phyloP scores from a whole-genome alignment of 2,329 filamentous ascomycete species.

The Colletotrichum chrysophilum region DNA sequence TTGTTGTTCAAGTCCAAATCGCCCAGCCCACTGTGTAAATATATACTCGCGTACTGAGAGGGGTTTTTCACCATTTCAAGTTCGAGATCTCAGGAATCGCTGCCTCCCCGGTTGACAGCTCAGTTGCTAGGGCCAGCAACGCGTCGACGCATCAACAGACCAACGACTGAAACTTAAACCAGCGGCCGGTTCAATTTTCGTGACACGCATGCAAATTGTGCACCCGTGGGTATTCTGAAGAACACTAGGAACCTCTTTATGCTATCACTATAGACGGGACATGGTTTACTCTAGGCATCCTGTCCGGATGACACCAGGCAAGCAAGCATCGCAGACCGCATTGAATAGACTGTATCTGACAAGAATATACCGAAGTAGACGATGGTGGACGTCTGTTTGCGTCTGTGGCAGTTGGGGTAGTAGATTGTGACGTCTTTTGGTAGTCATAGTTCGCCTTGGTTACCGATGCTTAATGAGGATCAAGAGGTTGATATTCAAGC shows the following conservation, averaged over 20 bases:
- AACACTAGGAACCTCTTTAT: neutral
- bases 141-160: neutral
- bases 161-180: neutral
- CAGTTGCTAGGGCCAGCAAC: neutral
- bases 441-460: neutral
- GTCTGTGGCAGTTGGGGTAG: rapidly evolving
- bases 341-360: rapidly evolving
- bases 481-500: neutral
- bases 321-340: neutral
- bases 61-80: neutral
- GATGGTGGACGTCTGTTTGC: neutral
- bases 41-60: no score
- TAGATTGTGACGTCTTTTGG: neutral
- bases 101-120: no score
- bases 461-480: neutral
- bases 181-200: neutral
- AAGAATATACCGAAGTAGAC: neutral
- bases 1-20: no score
- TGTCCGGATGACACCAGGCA: rapidly evolving
- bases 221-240: no score
- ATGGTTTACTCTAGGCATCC: rapidly evolving
- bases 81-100: neutral
- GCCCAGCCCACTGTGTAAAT: no score
- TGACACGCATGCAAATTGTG: no score
- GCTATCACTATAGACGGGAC: rapidly evolving